Base-by-base conservation (phyloP, 768 basidiomycete species). In the Symmetrospora coprosmae region DNA sequence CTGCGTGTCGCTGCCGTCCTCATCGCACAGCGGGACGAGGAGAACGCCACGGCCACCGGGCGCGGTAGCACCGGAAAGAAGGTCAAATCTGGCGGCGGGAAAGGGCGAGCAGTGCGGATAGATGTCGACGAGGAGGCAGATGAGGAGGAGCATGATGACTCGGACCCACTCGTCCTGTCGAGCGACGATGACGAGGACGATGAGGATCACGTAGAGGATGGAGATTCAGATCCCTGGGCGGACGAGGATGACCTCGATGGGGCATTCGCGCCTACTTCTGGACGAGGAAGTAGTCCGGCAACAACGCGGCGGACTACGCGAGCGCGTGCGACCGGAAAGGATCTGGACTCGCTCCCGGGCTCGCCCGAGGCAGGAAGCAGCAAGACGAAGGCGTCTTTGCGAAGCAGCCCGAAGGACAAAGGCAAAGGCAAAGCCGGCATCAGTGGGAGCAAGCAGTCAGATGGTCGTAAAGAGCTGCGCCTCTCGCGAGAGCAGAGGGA, bases 201-300 rank as follows among this genome's bases (percentile, higher is more conserved):
- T 34, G 51, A 30, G 17, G 4, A 53, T 50, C 50, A 58, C 41
- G 21, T 39, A 28, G 61, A 41, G 0, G 37, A 52, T 2, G 59
- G 51, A n/a, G 55, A 52, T 14, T 43, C 25, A 11, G 47, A 45
- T 2, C 50, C 17, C 13, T 59, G 35, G n/a, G 38, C 25, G 31
- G 40, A 25, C n/a, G 64, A 33, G 25, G 55, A 58, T 33, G 52
- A 47, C 4, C 25, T 64, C 9, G 60, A 61, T 19, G 23, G 19
- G 8, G 62, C 63, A 34, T 66, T 66, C 38, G 52, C n/a, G n/a
- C n/a, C n/a, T n/a, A n/a, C 37, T n/a, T 19, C 14, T 25, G 31
- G 50, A 49, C 35, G 38, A 19, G 63, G 47, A 7, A 14, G 7
- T 7, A 21, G 39, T 21, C 33, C 27, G 2, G 35, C 34, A 17